Conservation (phyloP, 495 filamentous ascomycete genomes). For the Daldinia concentrica region DNA sequence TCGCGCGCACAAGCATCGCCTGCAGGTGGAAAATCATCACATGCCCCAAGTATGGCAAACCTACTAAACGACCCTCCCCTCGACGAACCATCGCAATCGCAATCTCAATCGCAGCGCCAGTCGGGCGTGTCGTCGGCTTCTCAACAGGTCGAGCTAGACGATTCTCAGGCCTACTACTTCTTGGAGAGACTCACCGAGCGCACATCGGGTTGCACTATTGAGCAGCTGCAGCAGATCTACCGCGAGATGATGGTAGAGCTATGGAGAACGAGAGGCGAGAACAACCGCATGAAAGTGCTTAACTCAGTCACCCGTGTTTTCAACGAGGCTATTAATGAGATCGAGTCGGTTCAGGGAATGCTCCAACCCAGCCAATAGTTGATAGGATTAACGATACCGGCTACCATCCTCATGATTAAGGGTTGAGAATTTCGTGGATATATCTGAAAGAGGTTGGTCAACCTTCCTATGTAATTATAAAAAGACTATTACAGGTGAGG, state of each 20-base stretch:
- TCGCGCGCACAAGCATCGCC: conserved; percentile 39
- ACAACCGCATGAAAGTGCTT: conserved; percentile 79
- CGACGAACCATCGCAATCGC: conserved; percentile 25
- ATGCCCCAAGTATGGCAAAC: conserved; percentile 47
- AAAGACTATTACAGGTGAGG: conserved; percentile 5
- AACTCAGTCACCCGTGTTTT: conserved; percentile 70
- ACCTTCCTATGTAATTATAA: conserved; percentile 31
- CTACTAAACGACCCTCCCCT: conserved; percentile 48
- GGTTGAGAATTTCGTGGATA: not conserved
- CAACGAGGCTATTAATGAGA: conserved; percentile 82
- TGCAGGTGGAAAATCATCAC: conserved; percentile 40
- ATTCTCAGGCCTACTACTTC: conserved; percentile 62
- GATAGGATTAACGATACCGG: not conserved
- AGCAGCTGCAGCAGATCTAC: conserved; percentile 94
- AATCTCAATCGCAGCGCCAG: conserved; percentile 44
- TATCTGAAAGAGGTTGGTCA: not conserved
- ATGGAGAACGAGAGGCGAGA: conserved; percentile 80
- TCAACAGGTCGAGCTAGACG: conserved; percentile 67
- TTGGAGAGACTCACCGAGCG: conserved; percentile 66
- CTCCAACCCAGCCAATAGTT: conserved; percentile 43
- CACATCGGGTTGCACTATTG: conserved; percentile 83
- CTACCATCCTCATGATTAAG: not conserved
- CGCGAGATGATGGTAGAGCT: conserved; percentile 89
- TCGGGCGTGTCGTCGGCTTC: conserved; percentile 39
- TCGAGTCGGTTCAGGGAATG: conserved; percentile 70